phyloP scores from a whole-genome alignment of 2,329 filamentous ascomycete genomes.

The Alternaria sp. region DNA sequence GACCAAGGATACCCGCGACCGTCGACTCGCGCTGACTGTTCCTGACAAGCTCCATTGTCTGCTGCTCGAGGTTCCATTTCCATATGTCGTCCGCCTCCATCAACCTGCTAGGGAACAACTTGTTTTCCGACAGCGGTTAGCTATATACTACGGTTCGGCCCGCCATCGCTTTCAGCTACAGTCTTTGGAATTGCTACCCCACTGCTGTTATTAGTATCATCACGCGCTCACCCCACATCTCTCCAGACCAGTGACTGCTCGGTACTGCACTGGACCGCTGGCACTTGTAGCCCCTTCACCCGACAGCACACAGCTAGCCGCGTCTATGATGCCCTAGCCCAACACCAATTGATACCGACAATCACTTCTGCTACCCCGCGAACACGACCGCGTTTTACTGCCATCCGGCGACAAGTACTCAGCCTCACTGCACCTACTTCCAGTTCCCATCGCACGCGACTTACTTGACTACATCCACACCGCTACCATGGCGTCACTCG shows the following conservation, averaged over 20 bases:
- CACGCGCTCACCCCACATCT: slow-evolving; percentile 31
- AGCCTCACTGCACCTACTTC: neutral
- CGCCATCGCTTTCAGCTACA: slow-evolving; percentile 35
- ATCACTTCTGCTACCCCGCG: slow-evolving; percentile 30
- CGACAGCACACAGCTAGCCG: slow-evolving; percentile 13
- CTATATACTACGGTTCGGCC: slow-evolving; percentile 32
- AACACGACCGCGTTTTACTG: slow-evolving; percentile 24
- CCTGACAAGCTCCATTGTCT: slow-evolving; percentile 28
- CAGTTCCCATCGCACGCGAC: slow-evolving; percentile 16
- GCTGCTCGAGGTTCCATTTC: slow-evolving; percentile 32
- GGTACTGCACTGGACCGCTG: slow-evolving; percentile 16
- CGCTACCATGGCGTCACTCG: slow-evolving; percentile 71
- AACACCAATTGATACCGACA: slow-evolving; percentile 23
- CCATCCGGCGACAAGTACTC: slow-evolving; percentile 3
- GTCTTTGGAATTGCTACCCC: slow-evolving; percentile 34
- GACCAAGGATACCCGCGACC: slow-evolving; percentile 37
- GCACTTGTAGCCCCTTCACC: slow-evolving; percentile 17
- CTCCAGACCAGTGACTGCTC: slow-evolving; percentile 18
- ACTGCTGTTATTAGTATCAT: slow-evolving; percentile 32
- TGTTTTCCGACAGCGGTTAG: slow-evolving; percentile 52
- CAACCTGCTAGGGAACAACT: slow-evolving; percentile 45
- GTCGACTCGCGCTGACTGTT: slow-evolving; percentile 47
- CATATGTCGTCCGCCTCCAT: slow-evolving; percentile 49
- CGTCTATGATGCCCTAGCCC: slow-evolving; percentile 33
- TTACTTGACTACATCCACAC: slow-evolving; percentile 7